Conservation (phyloP, 1,284 basidiomycete species). For the Ustilago sp. region DNA sequence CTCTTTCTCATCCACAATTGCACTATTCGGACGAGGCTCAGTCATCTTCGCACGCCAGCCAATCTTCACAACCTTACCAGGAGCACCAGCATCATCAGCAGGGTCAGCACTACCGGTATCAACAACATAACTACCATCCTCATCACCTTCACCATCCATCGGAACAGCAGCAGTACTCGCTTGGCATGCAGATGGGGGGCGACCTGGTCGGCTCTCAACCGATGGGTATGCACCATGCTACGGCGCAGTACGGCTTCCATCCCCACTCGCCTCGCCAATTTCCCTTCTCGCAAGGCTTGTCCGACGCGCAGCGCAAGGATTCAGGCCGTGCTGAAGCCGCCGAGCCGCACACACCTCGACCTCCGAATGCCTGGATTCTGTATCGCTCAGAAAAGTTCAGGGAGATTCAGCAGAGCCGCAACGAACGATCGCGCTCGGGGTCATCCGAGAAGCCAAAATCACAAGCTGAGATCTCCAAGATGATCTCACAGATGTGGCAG, state of each 20-base stretch:
- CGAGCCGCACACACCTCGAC: conserved; percentile 75
- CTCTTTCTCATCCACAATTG: conserved; percentile 12
- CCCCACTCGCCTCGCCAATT: conserved; percentile 6
- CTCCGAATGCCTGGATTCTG: conserved; percentile 92
- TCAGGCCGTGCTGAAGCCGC: conserved; percentile 4
- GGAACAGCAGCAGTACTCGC: conserved; percentile 17
- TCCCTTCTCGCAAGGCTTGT: conserved; percentile 6
- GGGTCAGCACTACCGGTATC: not conserved
- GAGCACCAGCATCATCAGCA: not conserved
- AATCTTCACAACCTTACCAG: conserved; percentile 17
- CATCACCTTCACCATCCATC: conserved; percentile 11
- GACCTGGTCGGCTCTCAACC: conserved; percentile 12
- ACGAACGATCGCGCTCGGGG: conserved; percentile 64
- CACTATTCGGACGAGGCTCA: conserved; percentile 15
- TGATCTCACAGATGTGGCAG: conserved; percentile 80
- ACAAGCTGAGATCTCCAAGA: conserved; percentile 80
- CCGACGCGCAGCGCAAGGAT: conserved; percentile 15
- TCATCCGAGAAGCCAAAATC: conserved; percentile 72
- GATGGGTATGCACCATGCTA: conserved; percentile 8
- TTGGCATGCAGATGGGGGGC: conserved; percentile 22
- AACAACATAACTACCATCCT: conserved; percentile 11
- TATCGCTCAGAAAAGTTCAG: conserved; percentile 80
- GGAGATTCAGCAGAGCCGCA: conserved; percentile 70
- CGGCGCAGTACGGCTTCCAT: conserved; percentile 13
- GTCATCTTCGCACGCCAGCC: conserved; percentile 11